Evolutionary conservation across 768 basidiomycete genomes (phyloP).

Genomic region (Exsudoporus frostii): DNA sequence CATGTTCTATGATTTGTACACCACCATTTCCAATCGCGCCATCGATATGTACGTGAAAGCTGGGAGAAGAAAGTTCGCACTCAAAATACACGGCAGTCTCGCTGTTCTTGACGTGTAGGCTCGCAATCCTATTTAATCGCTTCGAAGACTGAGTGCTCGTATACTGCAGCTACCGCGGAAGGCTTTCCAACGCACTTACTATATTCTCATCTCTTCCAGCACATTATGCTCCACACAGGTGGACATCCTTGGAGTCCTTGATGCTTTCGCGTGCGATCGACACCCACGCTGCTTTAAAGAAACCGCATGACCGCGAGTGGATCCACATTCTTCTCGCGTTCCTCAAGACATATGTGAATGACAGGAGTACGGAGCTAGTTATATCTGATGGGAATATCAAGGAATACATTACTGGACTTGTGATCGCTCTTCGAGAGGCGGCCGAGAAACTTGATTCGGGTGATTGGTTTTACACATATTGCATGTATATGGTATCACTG

Average conservation of each 20-base stretch:
- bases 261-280: slow-evolving; percentile 76
- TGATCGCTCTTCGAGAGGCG: slow-evolving; percentile 46
- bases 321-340: slow-evolving; percentile 74
- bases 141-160: slow-evolving; percentile 8
- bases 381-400: slow-evolving; percentile 49
- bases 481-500: slow-evolving; percentile 3
- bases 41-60: slow-evolving; percentile 82
- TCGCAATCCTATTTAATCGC: background rate
- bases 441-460: slow-evolving; percentile 55
- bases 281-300: slow-evolving; percentile 55
- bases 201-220: slow-evolving; percentile 80
- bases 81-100: slow-evolving; percentile 80
- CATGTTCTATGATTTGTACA: slow-evolving; percentile 76
- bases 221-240: slow-evolving; percentile 79
- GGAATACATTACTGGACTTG: slow-evolving; percentile 50
- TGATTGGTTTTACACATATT: slow-evolving; percentile 26
- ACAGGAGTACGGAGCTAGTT: slow-evolving; percentile 49
- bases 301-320: slow-evolving; percentile 73
- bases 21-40: slow-evolving; percentile 69
- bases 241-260: slow-evolving; percentile 76
- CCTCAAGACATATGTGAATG: slow-evolving; percentile 64
- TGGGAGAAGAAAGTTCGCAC: slow-evolving; percentile 81
- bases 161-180: slow-evolving; percentile 59
- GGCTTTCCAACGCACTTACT: slow-evolving; percentile 57
- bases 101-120: slow-evolving; percentile 88